Percentiles rank a stretch among this genome's conserved stretches.
These are phyloP conservation scores for Pichia sporocuriosa DNA, from an alignment of 805 yeast species.

Conservation along the genomic window DNA sequence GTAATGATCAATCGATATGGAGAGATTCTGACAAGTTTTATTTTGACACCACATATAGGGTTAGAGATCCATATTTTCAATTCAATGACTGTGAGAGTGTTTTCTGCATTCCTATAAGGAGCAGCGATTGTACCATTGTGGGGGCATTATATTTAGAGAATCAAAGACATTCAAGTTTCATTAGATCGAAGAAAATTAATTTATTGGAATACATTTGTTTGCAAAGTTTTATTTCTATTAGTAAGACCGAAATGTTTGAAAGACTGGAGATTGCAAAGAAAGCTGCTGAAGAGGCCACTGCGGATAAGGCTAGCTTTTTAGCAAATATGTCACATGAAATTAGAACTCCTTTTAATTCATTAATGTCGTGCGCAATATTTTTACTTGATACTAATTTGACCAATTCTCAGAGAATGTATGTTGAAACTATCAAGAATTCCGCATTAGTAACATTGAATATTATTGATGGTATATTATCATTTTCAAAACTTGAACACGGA, in stretches of 20 bases:
- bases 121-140: conserved; percentile 30
- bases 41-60: conserved; percentile 31
- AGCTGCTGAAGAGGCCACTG: conserved; percentile 49
- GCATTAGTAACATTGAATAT: conserved; percentile 47
- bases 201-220: conserved; percentile 39
- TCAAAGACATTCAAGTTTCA: conserved; percentile 17
- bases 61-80: conserved; percentile 35
- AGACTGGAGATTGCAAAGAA: conserved; percentile 46
- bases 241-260: conserved; percentile 39
- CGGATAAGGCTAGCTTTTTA: conserved; percentile 47
- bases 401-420: conserved; percentile 41
- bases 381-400: conserved; percentile 41
- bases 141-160: conserved; percentile 44
- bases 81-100: conserved; percentile 31
- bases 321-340: conserved; percentile 54
- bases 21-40: conserved; percentile 31
- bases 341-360: conserved; percentile 49
- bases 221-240: conserved; percentile 47
- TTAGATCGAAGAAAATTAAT: conserved; percentile 33
- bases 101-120: conserved; percentile 41
- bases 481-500: conserved; percentile 50
- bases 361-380: conserved; percentile 42
- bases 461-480: conserved; percentile 48
- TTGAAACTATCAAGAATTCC: conserved; percentile 43
- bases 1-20: conserved; percentile 32